Percentiles rank a stretch among this genome's conserved stretches.
Conservation (phyloP, 1,139 yeast species). For the Insectozyma bohioensis region DNA sequence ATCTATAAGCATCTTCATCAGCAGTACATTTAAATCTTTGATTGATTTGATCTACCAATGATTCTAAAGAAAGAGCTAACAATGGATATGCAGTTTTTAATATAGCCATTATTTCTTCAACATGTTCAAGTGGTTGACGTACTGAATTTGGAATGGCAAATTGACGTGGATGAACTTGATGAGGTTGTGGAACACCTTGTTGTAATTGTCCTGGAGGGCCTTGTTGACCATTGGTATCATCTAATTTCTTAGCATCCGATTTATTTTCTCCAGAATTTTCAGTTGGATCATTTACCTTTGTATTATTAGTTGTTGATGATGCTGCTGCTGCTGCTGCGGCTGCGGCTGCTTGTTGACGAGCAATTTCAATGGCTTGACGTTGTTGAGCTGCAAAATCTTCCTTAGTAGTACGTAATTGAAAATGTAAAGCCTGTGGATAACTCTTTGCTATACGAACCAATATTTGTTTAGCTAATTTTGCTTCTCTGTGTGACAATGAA, state of each 20-base stretch:
- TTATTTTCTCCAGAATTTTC: constrained; percentile 9
- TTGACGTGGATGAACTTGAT: constrained; percentile 6
- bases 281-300: neutral
- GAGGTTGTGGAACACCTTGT: constrained; percentile 6
- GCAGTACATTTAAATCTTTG: constrained; percentile 93
- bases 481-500: constrained; percentile 88
- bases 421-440: constrained; percentile 96
- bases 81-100: constrained; percentile 95
- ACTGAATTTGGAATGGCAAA: constrained; percentile 15
- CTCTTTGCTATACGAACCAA: constrained; percentile 91
- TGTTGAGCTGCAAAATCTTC: constrained; percentile 91
- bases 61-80: constrained; percentile 87
- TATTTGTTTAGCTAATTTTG: constrained; percentile 81
- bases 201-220: constrained; percentile 13
- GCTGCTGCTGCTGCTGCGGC: constrained; percentile 25
- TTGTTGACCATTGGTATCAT: constrained; percentile 3
- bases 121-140: constrained; percentile 89
- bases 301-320: constrained; percentile 15
- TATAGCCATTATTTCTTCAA: constrained; percentile 93
- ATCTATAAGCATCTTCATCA: constrained; percentile 94
- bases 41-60: constrained; percentile 91
- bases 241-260: too few species aligned
- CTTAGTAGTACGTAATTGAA: constrained; percentile 90
- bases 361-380: constrained; percentile 67
- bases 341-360: constrained; percentile 22